Evolutionary conservation across 1,284 basidiomycete species (phyloP).

Genomic region (Tilletia caries): DNA sequence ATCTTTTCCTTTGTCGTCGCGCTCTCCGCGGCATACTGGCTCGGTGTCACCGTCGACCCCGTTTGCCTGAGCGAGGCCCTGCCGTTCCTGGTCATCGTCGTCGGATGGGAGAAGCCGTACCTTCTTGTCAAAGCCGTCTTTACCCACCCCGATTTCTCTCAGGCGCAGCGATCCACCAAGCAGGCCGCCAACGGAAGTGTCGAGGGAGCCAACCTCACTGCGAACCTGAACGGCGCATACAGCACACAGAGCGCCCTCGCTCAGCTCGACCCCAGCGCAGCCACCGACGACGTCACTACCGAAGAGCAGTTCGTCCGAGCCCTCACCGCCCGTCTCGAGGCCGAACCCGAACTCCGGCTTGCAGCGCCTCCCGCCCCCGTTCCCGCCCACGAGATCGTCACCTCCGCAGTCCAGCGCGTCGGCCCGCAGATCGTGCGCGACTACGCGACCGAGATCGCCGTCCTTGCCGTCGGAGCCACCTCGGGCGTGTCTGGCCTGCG

Average conservation of each 20-base stretch:
- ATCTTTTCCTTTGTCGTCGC: conserved; percentile 82
- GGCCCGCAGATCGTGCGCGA: conserved; percentile 84
- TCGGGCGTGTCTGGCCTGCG: conserved; percentile 82
- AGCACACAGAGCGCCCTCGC: conserved; percentile 24
- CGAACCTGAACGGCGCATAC: conserved; percentile 22
- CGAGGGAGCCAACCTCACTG: conserved; percentile 19
- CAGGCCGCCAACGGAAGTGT: conserved; percentile 12
- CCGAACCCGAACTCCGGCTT: conserved; percentile 56
- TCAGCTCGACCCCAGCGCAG: conserved; percentile 25
- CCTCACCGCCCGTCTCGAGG: conserved; percentile 49
- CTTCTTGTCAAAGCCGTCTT: conserved; percentile 86
- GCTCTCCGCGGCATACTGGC: conserved; percentile 75
- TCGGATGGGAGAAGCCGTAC: conserved; percentile 96
- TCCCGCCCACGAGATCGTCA: conserved; percentile 77
- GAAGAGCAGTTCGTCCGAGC: conserved; percentile 52
- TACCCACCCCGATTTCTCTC: conserved; percentile 70
- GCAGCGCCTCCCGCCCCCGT: conserved; percentile 57
- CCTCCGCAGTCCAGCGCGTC: conserved; percentile 73
- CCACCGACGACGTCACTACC: conserved; percentile 28
- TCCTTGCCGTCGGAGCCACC: conserved; percentile 80
- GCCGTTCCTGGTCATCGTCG: conserved; percentile 94
- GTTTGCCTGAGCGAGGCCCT: conserved; percentile 89
- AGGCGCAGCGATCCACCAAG: conserved; percentile 35
- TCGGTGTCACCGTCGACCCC: conserved; percentile 84
- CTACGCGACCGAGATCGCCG: conserved; percentile 86